phyloP scores from a whole-genome alignment of 2,329 filamentous ascomycete genomes.

The Stagonosporopsis rhizophila region DNA sequence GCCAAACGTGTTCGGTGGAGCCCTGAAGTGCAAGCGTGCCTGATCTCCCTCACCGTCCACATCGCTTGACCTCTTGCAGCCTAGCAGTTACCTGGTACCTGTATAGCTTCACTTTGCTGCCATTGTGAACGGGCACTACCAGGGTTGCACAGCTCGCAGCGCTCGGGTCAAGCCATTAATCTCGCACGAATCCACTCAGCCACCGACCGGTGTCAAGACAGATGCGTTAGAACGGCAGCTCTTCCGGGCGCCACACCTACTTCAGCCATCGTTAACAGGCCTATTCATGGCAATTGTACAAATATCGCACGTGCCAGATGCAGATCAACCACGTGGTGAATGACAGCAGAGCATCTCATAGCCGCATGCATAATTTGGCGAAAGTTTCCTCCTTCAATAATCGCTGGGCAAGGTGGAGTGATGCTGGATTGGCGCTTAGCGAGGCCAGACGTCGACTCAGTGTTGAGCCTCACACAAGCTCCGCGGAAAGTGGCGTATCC shows the following conservation, averaged over 20 bases:
- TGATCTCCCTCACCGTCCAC: conserved; percentile 27
- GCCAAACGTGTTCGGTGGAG: conserved; percentile 33
- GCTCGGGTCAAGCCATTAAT: conserved; percentile 14
- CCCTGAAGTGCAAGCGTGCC: conserved; percentile 29
- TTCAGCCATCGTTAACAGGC: conserved; percentile 1
- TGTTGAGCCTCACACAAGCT: conserved; percentile 12
- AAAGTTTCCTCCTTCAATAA: background rate
- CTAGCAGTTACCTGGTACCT: conserved; percentile 22
- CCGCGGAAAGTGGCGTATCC: conserved; percentile 10
- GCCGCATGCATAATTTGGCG: conserved; percentile 4
- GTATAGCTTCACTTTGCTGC: conserved; percentile 26
- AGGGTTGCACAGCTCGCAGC: conserved; percentile 18
- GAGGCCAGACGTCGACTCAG: conserved; percentile 8
- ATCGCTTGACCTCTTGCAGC: conserved; percentile 20
- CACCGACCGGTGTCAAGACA: conserved; percentile 15
- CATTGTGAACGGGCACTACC: conserved; percentile 26
- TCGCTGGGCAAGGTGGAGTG: conserved; percentile 9
- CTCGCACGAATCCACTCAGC: conserved; percentile 27
- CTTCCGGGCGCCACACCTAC: conserved; percentile 17
- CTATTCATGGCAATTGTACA: conserved; percentile 1
- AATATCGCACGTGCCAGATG: conserved; percentile 2
- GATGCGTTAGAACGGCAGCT: conserved; percentile 18
- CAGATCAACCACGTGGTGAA: conserved; percentile 15
- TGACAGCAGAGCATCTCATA: conserved; percentile 11
- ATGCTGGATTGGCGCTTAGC: conserved; percentile 3